Evolutionary conservation across 148 eudicot species (phyloP).

Genomic region (Rhododendron vialii): DNA sequence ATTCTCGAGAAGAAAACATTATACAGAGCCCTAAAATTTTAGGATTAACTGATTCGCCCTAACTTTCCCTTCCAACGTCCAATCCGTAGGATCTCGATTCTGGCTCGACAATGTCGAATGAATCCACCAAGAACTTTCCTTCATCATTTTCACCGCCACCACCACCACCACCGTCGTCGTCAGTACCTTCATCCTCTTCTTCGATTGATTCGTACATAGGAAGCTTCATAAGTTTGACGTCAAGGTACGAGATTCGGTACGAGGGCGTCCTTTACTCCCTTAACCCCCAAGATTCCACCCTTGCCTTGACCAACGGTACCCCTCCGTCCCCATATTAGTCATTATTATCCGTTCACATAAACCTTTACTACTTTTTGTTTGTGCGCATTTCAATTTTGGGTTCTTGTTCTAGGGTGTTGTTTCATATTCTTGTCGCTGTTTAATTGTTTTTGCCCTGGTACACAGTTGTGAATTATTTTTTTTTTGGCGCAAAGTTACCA

Average conservation of each 20-base stretch:
- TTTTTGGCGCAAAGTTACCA: not conserved
- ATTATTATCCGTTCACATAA: not conserved
- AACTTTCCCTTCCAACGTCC: not conserved
- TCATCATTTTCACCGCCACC: conserved; percentile 5
- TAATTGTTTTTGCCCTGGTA: not conserved
- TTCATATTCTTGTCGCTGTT: not conserved
- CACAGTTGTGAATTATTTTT: not conserved
- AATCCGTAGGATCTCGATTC: not conserved
- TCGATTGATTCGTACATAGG: conserved; percentile 38
- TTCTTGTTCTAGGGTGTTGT: not conserved
- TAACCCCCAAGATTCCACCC: conserved; percentile 34
- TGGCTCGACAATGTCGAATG: not conserved
- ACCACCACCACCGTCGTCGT: not conserved
- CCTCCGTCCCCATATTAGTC: not conserved
- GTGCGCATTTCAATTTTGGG: not conserved
- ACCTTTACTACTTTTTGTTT: not conserved
- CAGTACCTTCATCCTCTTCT: conserved; percentile 1
- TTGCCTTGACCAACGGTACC: conserved; percentile 37
- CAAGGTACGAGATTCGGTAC: conserved; percentile 46
- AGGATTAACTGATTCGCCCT: not conserved
- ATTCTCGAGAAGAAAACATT: not conserved
- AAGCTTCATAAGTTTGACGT: conserved; percentile 33
- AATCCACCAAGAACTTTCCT: not conserved
- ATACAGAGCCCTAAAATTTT: not conserved
- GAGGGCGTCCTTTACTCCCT: conserved; percentile 36